phyloP scores from a whole-genome alignment of 176 grass and related monocot species.

The Oryza meridionalis region DNA sequence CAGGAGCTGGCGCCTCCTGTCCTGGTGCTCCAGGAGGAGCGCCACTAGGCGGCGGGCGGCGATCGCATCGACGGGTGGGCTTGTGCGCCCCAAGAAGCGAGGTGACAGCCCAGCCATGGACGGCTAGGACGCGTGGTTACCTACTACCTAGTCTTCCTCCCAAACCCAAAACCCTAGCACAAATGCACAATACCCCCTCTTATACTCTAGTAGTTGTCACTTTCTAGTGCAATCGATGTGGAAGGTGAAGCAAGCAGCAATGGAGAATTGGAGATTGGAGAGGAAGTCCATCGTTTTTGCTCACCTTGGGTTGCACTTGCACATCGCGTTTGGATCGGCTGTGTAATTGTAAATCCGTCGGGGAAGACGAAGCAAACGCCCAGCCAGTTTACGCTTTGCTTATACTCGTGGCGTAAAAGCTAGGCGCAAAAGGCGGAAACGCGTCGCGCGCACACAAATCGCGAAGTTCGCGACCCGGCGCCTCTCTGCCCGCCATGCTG shows the following conservation, averaged over 20 bases:
- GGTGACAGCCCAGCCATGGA: slow-evolving; percentile 8
- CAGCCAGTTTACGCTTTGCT: not conserved
- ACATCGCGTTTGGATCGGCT: not conserved
- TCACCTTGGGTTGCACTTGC: not conserved
- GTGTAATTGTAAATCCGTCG: not conserved
- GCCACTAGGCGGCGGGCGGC: slow-evolving; percentile 24
- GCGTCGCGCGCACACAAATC: not conserved
- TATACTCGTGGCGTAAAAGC: not conserved
- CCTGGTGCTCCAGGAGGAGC: slow-evolving; percentile 47
- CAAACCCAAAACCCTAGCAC: not conserved
- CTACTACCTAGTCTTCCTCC: not conserved
- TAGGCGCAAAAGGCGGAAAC: not conserved
- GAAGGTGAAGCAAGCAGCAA: no score
- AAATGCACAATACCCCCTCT: not conserved
- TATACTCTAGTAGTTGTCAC: not conserved
- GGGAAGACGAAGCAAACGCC: not conserved
- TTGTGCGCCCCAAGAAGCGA: not conserved
- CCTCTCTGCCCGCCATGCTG: slow-evolving; percentile 50
- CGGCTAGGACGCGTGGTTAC: no score
- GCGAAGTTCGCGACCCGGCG: not conserved
- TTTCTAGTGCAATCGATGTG: not conserved
- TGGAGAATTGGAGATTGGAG: not conserved
- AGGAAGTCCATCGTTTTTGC: not conserved
- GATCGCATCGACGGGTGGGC: not conserved
- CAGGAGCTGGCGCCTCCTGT: slow-evolving; percentile 34